Evolutionary conservation across 2,329 filamentous ascomycete species (phyloP).

Genomic region (Colletotrichum sp.): DNA sequence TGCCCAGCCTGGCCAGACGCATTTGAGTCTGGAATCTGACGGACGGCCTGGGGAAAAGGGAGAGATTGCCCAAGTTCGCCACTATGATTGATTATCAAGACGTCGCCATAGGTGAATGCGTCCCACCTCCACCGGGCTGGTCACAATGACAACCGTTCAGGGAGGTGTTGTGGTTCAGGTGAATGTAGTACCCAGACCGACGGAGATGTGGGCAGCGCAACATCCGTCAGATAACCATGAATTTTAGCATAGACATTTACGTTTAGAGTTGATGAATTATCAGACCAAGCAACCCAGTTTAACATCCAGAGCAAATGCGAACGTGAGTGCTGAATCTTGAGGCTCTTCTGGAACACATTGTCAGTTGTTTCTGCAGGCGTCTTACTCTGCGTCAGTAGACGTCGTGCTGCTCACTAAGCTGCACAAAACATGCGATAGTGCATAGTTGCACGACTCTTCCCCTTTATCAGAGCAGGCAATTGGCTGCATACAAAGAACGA

Average conservation of each 20-base stretch:
- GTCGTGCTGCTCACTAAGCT: not conserved
- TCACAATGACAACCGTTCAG: not conserved
- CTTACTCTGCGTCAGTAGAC: not conserved
- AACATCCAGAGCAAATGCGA: not conserved
- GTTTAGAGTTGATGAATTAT: not conserved
- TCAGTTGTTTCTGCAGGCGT: not conserved
- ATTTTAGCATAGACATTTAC: not conserved
- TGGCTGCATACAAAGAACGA: not conserved
- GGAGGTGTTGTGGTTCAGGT: not conserved
- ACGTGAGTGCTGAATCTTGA: not conserved
- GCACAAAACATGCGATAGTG: not conserved
- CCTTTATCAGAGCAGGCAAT: not conserved
- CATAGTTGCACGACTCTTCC: not conserved
- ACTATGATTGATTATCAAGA: not conserved
- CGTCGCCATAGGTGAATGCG: not conserved
- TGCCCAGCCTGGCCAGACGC: not conserved
- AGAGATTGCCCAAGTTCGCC: not conserved
- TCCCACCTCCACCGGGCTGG: not conserved
- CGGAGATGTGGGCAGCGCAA: not conserved
- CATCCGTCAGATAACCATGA: not conserved
- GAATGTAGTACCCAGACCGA: not conserved
- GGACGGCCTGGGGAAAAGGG: not conserved
- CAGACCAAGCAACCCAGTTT: not conserved
- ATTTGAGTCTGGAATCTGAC: not conserved
- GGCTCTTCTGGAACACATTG: not conserved